Evolutionary conservation across 352 stramenopile genomes (phyloP), one percentile per base, ranked within the genome.

Genomic region (Phytopythium aichiense): DNA sequence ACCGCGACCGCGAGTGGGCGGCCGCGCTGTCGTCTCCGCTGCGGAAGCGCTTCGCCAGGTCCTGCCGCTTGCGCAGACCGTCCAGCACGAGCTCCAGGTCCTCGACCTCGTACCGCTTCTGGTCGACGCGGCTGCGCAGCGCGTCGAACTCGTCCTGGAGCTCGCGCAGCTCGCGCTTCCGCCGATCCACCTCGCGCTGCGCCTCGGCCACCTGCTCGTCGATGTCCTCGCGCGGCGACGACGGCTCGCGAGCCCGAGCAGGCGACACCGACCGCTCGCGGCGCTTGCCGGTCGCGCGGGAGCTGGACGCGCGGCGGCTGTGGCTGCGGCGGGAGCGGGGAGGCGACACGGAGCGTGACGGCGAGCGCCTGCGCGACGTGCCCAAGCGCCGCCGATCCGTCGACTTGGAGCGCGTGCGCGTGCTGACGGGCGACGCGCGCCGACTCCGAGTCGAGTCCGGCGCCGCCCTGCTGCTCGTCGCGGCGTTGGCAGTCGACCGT

Each of bases 61-160:
- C 67, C 33, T 81, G 73, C 16, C 84, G 84, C 58, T 88, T 88
- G 23, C 72, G 57, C 40, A 93, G 65, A 16, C 68, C 70, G 25
- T 93, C 78, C 22, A 93, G 51, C 35, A 81, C 69, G 8, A 91
- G 73, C 61, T 89, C 65, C 49, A 91, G 64, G 42, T 92, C 80
- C 67, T 79, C 75, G 20, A 93, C 69, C 56, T 91, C 73, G 56
- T 92, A 75, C 52, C 76, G 75, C 59, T 89, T 87, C 8, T 53
- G 57, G 7, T 91, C 69, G 1, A 89, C 54, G 5, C 65, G 78
- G 55, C 71, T 65, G 51, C 74, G 38, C 7, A 93, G 42, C 20
- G 68, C 55, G 13, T 71, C 58, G 0, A 91, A 49, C 49, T 89
- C 75, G n/a, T 65, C 48, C 49, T 89, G 70, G 28, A 91, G 77